These are phyloP conservation scores for Sugiyamaella novakii DNA, from an alignment of 1,139 yeast species.

Conservation along the genomic window DNA sequence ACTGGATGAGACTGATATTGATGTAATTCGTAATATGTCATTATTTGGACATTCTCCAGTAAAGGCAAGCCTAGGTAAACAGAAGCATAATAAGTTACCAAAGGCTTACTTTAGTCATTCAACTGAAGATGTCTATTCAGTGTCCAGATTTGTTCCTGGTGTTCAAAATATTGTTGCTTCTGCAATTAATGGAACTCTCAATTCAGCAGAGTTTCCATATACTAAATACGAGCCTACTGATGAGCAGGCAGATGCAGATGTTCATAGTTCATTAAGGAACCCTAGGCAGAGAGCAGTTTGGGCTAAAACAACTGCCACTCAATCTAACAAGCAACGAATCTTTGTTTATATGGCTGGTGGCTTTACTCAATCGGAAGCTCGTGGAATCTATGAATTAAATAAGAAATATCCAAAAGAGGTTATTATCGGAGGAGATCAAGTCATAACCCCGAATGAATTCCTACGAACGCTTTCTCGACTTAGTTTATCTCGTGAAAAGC, in stretches of 20 bases:
- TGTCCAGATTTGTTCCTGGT: constrained; percentile 78
- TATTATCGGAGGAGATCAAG: constrained; percentile 79
- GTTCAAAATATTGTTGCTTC: constrained; percentile 59
- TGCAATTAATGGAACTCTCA: constrained; percentile 53
- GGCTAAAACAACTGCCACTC: constrained; percentile 59
- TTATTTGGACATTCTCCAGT: constrained; percentile 67
- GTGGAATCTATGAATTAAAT: constrained; percentile 74
- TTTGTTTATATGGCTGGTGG: constrained; percentile 89
- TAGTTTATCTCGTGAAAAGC: constrained; percentile 35
- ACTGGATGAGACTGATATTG: constrained; percentile 58
- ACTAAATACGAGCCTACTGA: constrained; percentile 71
- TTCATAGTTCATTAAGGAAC: constrained; percentile 59
- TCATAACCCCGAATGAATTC: constrained; percentile 63
- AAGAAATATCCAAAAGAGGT: constrained; percentile 67
- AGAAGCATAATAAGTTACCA: constrained; percentile 36
- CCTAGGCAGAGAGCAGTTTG: constrained; percentile 80
- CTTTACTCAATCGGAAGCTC: constrained; percentile 76
- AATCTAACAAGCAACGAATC: constrained; percentile 65
- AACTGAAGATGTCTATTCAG: constrained; percentile 67
- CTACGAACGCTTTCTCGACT: constrained; percentile 42
- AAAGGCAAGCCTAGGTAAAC: constrained; percentile 45
- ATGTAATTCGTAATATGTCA: constrained; percentile 65
- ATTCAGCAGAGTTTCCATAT: constrained; percentile 67
- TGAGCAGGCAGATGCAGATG: constrained; percentile 48
- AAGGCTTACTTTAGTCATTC: constrained; percentile 58